Evolutionary conservation across 345 rosid genomes (phyloP).

Genomic region (Boechera retrofracta): DNA sequence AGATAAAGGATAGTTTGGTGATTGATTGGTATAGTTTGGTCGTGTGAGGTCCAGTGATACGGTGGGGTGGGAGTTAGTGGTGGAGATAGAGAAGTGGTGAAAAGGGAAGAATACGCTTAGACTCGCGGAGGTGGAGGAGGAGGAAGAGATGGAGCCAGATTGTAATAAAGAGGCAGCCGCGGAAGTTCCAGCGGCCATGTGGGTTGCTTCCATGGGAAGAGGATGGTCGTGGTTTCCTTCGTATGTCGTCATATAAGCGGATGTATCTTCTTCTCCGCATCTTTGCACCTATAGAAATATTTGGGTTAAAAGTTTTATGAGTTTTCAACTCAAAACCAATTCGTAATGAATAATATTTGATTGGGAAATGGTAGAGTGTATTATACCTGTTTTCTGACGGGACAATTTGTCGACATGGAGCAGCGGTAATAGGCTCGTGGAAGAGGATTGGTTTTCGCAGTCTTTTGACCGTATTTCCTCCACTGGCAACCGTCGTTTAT

Average conservation of each 20-base stretch:
- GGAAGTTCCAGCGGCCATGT: constrained; percentile 54
- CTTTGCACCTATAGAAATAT: constrained; percentile 44
- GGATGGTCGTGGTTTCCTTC: constrained; percentile 57
- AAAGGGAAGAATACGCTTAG: constrained; percentile 39
- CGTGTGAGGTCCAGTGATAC: constrained; percentile 69
- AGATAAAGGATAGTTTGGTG: constrained; percentile 41
- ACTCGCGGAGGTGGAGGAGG: constrained; percentile 40
- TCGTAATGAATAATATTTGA: background rate
- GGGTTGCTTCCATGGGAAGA: constrained; percentile 51
- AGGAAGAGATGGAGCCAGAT: constrained; percentile 43
- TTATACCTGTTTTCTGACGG: constrained; percentile 89
- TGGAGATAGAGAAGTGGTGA: constrained; percentile 53
- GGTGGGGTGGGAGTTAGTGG: constrained; percentile 63
- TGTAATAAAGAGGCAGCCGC: constrained; percentile 52
- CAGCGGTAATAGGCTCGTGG: constrained; percentile 98
- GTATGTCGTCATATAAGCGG: constrained; percentile 48
- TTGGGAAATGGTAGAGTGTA: background rate
- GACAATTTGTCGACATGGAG: constrained; percentile 64
- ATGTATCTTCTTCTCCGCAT: constrained; percentile 46
- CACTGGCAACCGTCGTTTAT: constrained; percentile 92
- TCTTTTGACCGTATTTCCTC: constrained; percentile 97
- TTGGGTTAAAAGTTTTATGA: background rate
- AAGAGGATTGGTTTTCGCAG: constrained; percentile 88
- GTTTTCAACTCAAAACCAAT: background rate
- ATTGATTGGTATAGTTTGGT: constrained; percentile 40